These are phyloP conservation scores for Diaporthe australafricana DNA, from an alignment of 2,329 filamentous ascomycete genomes.

Conservation along the genomic window DNA sequence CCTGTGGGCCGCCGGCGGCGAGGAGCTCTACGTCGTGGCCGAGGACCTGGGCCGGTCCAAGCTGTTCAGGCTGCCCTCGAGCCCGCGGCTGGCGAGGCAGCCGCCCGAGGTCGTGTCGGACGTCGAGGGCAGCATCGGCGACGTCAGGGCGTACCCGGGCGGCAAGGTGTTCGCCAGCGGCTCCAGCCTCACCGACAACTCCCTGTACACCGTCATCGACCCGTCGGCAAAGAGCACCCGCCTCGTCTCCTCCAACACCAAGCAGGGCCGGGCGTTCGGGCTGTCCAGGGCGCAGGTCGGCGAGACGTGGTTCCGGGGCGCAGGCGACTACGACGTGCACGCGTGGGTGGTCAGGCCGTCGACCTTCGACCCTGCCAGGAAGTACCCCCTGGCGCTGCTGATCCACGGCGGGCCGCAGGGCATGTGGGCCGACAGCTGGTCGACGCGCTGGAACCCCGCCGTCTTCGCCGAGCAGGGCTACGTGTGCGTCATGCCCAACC, in stretches of 20 bases:
- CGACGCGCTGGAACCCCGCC: conserved; percentile 86
- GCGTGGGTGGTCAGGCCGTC: conserved; percentile 76
- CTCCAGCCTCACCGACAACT: conserved; percentile 79
- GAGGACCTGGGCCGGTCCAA: conserved; percentile 75
- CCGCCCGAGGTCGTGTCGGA: conserved; percentile 61
- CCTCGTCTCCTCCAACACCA: conserved; percentile 72
- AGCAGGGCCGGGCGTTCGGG: conserved; percentile 74
- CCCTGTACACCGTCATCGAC: conserved; percentile 72
- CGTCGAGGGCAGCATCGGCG: conserved; percentile 64
- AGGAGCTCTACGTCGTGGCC: conserved; percentile 77
- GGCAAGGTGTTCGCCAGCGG: conserved; percentile 71
- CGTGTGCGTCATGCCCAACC: conserved; percentile 84
- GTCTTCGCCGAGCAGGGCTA: conserved; percentile 91
- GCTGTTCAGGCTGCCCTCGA: conserved; percentile 71
- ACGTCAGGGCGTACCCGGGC: conserved; percentile 55
- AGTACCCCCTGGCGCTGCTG: conserved; percentile 82
- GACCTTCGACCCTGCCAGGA: conserved; percentile 75
- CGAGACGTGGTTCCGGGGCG: conserved; percentile 78
- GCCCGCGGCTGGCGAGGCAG: conserved; percentile 59
- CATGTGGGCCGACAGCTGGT: conserved; percentile 81
- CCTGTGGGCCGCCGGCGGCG: conserved; percentile 68
- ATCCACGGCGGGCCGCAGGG: conserved; percentile 88
- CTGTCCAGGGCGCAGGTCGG: conserved; percentile 72
- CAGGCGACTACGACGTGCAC: conserved; percentile 73
- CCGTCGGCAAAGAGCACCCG: conserved; percentile 50